A percentile compares a stretch with the other conserved stretches of the same genome.
These are phyloP conservation scores for Saccharomycopsis javanensis DNA, from an alignment of 805 yeast species.

Conservation along the genomic window DNA sequence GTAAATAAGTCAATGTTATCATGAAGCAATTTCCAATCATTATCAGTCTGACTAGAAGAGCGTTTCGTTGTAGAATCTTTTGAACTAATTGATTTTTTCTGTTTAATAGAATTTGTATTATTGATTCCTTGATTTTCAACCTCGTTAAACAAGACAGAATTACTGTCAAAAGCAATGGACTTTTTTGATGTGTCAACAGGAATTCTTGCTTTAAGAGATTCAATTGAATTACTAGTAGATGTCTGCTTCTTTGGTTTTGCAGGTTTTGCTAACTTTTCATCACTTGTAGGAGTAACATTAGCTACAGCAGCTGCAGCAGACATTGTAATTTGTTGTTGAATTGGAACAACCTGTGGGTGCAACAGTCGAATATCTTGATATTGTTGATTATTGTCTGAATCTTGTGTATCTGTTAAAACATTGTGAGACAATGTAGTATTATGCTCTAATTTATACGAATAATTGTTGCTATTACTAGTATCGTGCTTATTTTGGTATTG, in stretches of 20 bases:
- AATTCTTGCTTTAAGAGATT: not conserved
- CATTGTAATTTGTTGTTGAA: not conserved
- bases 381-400: not conserved
- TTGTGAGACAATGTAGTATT: not conserved
- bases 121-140: not conserved
- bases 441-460: not conserved
- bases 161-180: not conserved
- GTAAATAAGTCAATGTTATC: slow-evolving; percentile 16
- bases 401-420: not conserved
- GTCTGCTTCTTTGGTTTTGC: not conserved
- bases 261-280: not conserved
- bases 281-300: slow-evolving; percentile 1
- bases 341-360: not conserved
- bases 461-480: not conserved
- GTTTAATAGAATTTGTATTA: not conserved
- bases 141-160: not conserved
- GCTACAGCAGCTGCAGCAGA: slow-evolving; percentile 4
- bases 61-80: slow-evolving; percentile 1
- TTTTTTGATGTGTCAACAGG: slow-evolving; percentile 2
- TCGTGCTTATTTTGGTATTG: not conserved
- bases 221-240: not conserved
- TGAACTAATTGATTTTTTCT: slow-evolving; percentile 7
- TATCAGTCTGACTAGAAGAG: slow-evolving; percentile 18
- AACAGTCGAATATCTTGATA: not conserved
- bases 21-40: slow-evolving; percentile 4